Percentiles rank a stretch among this genome's conserved stretches.
phyloP scores from a whole-genome alignment of 768 basidiomycete genomes.

The Lentinula raphanica region DNA sequence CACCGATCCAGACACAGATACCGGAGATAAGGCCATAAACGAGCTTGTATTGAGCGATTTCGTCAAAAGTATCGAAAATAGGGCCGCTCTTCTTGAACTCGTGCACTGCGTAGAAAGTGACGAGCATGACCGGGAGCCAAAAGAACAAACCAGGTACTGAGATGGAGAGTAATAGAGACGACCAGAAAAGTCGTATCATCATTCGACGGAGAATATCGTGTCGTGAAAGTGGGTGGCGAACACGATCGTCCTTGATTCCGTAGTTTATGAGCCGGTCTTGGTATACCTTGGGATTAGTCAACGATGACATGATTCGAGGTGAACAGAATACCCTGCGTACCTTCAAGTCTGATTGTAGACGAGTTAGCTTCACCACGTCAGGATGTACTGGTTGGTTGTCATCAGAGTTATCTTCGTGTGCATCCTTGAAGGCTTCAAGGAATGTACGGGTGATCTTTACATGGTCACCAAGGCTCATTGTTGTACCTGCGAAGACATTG shows the following conservation, averaged over 20 bases:
- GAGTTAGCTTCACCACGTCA: slow-evolving; percentile 22
- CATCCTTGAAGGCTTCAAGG: slow-evolving; percentile 65
- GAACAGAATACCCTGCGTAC: slow-evolving; percentile 28
- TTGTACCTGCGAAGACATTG: slow-evolving; percentile 74
- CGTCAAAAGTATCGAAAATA: slow-evolving; percentile 83
- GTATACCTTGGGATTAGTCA: slow-evolving; percentile 44
- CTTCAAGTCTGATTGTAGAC: slow-evolving; percentile 53
- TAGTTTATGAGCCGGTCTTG: slow-evolving; percentile 64
- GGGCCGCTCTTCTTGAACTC: slow-evolving; percentile 80
- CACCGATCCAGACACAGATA: slow-evolving; percentile 55
- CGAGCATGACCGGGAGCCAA: slow-evolving; percentile 75
- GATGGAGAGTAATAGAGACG: slow-evolving; percentile 53
- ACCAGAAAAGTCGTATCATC: slow-evolving; percentile 59
- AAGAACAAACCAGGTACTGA: slow-evolving; percentile 75
- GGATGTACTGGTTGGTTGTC: slow-evolving; percentile 15
- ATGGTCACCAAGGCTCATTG: slow-evolving; percentile 80
- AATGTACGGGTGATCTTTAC: slow-evolving; percentile 73
- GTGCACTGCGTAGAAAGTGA: slow-evolving; percentile 64
- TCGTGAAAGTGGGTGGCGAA: slow-evolving; percentile 57
- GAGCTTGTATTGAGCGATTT: slow-evolving; percentile 87
- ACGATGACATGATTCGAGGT: neutral
- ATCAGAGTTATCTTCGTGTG: slow-evolving; percentile 22
- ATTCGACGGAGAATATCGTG: slow-evolving; percentile 59
- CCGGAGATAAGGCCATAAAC: slow-evolving; percentile 78
- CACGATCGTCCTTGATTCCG: slow-evolving; percentile 83